These are phyloP conservation scores for Mycosphaerella sp. DNA, from an alignment of 2,329 filamentous ascomycete species.

Conservation along the genomic window DNA sequence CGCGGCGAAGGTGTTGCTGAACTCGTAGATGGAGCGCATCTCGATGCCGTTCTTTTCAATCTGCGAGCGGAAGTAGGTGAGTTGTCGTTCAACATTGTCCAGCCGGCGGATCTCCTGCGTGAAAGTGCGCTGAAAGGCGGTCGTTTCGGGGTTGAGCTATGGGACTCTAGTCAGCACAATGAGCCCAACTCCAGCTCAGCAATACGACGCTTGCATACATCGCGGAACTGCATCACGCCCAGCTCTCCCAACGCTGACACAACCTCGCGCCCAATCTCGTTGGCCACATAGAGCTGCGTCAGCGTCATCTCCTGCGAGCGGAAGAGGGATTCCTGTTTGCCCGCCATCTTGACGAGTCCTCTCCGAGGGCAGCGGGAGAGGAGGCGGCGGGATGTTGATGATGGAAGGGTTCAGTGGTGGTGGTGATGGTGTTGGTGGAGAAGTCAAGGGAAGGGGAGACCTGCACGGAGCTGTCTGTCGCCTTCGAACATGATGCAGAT, in stretches of 20 bases:
- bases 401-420: conserved; percentile 6
- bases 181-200: not conserved
- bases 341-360: conserved; percentile 46
- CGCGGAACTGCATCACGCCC: conserved; percentile 92
- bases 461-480: too few species aligned
- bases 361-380: conserved; percentile 14
- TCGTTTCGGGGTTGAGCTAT: conserved; percentile 86
- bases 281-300: conserved; percentile 98
- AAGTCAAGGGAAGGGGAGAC: too few species aligned
- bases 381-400: conserved; percentile 2
- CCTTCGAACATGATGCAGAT: too few species aligned
- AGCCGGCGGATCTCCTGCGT: conserved; percentile 95
- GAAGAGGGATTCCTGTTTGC: conserved; percentile 83
- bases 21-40: conserved; percentile 85
- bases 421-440: not conserved
- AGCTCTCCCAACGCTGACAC: conserved; percentile 95
- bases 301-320: conserved; percentile 99
- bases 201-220: conserved; percentile 57
- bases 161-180: conserved; percentile 19
- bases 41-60: conserved; percentile 89
- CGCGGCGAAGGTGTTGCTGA: conserved; percentile 71
- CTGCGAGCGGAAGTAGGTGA: conserved; percentile 90
- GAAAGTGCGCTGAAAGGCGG: conserved; percentile 93
- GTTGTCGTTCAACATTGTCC: conserved; percentile 96
- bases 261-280: conserved; percentile 96